These are phyloP conservation scores for Penicillium sp. DNA, from an alignment of 2,329 filamentous ascomycete species.

Conservation along the genomic window DNA sequence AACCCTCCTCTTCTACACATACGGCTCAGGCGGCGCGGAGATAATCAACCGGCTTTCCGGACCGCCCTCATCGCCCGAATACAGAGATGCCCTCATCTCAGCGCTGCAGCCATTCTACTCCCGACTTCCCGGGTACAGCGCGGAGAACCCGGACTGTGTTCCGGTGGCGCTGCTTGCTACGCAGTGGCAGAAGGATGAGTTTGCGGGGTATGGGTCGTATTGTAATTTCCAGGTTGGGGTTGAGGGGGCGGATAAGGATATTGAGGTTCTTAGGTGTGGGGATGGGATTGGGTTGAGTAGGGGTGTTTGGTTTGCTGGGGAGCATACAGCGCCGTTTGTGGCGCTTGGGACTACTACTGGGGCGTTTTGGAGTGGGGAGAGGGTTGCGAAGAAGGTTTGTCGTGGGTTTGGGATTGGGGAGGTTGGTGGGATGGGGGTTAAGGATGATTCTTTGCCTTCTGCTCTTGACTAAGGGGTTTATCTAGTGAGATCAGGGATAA, in stretches of 20 bases:
- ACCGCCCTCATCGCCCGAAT: conserved; percentile 44
- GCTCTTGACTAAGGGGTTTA: conserved; percentile 3
- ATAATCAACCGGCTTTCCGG: conserved; percentile 37
- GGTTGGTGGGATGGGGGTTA: conserved; percentile 19
- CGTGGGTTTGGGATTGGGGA: conserved; percentile 25
- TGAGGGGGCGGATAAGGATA: conserved; percentile 66
- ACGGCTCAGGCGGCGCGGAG: conserved; percentile 44
- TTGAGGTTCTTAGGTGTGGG: conserved; percentile 58
- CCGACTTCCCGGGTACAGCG: conserved; percentile 65
- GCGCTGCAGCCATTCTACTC: conserved; percentile 80
- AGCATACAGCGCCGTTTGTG: conserved; percentile 88
- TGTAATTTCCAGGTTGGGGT: conserved; percentile 79
- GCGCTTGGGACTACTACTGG: conserved; percentile 85
- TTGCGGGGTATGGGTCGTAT: conserved; percentile 80
- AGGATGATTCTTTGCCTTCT: conserved; percentile 37
- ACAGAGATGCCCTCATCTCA: conserved; percentile 55
- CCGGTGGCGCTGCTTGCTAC: conserved; percentile 67
- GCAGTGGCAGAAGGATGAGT: conserved; percentile 72
- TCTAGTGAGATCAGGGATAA: no score
- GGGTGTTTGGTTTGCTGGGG: conserved; percentile 81
- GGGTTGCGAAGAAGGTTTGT: conserved; percentile 60
- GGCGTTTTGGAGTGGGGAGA: conserved; percentile 88
- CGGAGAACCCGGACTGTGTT: conserved; percentile 54
- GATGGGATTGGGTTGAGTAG: conserved; percentile 51
- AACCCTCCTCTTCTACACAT: conserved; percentile 73